Base-by-base conservation (phyloP, 2,329 filamentous ascomycete species). In the Xylariaceae sp. region DNA sequence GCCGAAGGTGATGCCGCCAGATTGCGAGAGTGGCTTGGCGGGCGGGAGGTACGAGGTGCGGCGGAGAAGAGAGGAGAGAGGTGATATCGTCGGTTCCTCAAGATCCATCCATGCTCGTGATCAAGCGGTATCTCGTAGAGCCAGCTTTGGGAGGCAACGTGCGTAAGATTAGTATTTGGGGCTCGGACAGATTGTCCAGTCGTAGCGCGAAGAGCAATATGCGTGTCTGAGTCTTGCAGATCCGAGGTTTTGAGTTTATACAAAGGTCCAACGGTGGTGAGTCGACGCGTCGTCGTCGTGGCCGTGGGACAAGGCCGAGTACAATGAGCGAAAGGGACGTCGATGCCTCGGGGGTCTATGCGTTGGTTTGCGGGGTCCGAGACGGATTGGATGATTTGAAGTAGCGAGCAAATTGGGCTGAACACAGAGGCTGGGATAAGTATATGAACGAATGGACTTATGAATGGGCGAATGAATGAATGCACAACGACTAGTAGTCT, bases 391-490 rank as follows among this genome's bases (percentile, higher is more conserved):
- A 27, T 27, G 22, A 5, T 4, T 27, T 27, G 22, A 27, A 47
- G 10, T 7, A 30, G 42, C n/a, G 30, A 33, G 22, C 11, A n/a
- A 18, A 36, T 22, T 19, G 42, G 19, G 35, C n/a, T 7, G 31
- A 18, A 4, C 17, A 14, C 6, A n/a, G 15, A 27, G 42, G 38
- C 18, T 15, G 27, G n/a, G 18, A 45, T 15, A 39, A 32, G 41
- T 30, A 36, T 39, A 49, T 47, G 41, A 52, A 54, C 10, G 35
- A 38, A 44, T 41, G 36, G 27, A 40, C 17, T 9, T 14, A 4
- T 42, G 36, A 10, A 11, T 7, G 22, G 7, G 40, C 27, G 12
- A 35, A 33, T 39, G 17, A 31, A 35, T 15, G 46, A 33, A 38
- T 38, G 36, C 17, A 41, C 22, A 22, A 33, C 22, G 6, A 46